Evolutionary conservation across 441 rosid species (phyloP).

Genomic region (Gossypium lobatum): DNA sequence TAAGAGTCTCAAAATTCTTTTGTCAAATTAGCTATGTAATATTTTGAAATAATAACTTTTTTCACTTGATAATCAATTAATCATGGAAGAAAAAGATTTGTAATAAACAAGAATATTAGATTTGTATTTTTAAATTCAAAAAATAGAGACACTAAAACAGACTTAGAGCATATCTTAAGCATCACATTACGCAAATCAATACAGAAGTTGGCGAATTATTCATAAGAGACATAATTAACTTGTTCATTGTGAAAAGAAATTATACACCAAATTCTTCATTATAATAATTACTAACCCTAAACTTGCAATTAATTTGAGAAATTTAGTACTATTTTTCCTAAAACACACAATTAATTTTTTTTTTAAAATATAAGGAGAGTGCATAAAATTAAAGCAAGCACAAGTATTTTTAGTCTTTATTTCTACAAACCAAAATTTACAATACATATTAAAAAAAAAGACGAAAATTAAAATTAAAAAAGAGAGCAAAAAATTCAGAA

Average conservation of each 20-base stretch:
- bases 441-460: neutral
- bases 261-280: neutral
- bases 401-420: neutral
- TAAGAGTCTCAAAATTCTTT: no score
- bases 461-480: neutral
- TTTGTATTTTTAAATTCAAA: no score
- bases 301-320: neutral
- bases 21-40: no score
- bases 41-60: no score
- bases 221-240: neutral
- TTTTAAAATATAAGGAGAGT: neutral
- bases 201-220: neutral
- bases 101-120: no score
- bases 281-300: neutral
- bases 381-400: neutral
- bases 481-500: neutral
- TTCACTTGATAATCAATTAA: no score
- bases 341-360: neutral
- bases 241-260: neutral
- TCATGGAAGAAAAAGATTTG: no score
- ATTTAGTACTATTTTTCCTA: neutral
- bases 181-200: no score
- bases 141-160: no score
- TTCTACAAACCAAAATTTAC: conserved; percentile 3
- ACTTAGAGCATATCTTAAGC: no score